phyloP scores from a whole-genome alignment of 176 grass and related monocot genomes.

The Juncus inflexus region DNA sequence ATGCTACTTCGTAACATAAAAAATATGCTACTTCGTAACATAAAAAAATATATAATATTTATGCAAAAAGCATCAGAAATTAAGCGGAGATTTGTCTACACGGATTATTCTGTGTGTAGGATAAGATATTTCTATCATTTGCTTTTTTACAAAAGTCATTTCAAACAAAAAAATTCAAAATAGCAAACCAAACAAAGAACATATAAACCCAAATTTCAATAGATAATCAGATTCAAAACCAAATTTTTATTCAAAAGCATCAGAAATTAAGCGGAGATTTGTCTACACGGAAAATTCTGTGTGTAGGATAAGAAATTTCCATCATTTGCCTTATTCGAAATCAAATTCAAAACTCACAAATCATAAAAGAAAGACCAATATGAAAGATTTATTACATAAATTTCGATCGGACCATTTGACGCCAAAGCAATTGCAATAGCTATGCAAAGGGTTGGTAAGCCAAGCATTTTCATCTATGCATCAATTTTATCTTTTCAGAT shows the following conservation, averaged over 20 bases:
- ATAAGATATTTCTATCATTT: too few relatives aligned
- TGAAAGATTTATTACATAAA: background rate
- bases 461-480: conserved; percentile 50
- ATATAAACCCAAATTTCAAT: too few relatives aligned
- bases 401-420: conserved; percentile 90
- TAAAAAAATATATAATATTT: too few relatives aligned
- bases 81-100: too few relatives aligned
- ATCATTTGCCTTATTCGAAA: conserved; percentile 28
- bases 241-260: conserved; percentile 28
- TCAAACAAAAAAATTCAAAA: too few relatives aligned
- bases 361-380: background rate
- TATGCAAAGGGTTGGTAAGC: conserved; percentile 81
- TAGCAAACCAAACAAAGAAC: too few relatives aligned
- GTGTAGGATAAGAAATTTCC: conserved; percentile 49
- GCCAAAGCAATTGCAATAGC: conserved; percentile 49
- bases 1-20: too few relatives aligned
- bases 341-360: background rate
- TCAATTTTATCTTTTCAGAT: conserved; percentile 36
- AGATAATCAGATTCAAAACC: background rate
- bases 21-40: too few relatives aligned
- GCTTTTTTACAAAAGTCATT: too few relatives aligned
- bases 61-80: too few relatives aligned
- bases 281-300: conserved; percentile 45
- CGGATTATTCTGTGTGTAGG: too few relatives aligned
- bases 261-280: conserved; percentile 63